phyloP scores from a whole-genome alignment of 345 rosid species.

The Psidium friedrichsthalianum region DNA sequence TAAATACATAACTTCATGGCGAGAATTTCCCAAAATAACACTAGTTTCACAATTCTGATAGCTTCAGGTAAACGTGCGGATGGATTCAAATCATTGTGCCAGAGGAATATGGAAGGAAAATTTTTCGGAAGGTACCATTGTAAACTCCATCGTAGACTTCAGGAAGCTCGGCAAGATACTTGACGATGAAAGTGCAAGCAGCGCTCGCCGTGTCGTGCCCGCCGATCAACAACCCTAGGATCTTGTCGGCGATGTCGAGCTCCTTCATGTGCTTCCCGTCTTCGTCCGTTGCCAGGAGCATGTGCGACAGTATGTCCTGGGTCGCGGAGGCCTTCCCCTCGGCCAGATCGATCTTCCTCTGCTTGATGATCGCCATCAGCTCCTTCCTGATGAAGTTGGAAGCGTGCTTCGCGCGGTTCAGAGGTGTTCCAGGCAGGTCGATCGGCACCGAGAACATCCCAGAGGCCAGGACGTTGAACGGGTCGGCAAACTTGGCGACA shows the following conservation, averaged over 20 bases:
- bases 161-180: slow-evolving; percentile 12
- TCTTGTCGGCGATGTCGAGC: slow-evolving; percentile 10
- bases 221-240: slow-evolving; percentile 6
- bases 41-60: background rate
- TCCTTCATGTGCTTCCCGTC: slow-evolving; percentile 15
- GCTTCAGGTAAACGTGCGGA: background rate
- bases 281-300: slow-evolving; percentile 9
- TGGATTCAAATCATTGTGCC: background rate
- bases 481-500: slow-evolving; percentile 8
- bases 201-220: slow-evolving; percentile 16
- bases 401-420: slow-evolving; percentile 4
- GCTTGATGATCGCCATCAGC: slow-evolving; percentile 5
- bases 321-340: slow-evolving; percentile 6
- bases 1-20: background rate
- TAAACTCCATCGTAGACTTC: slow-evolving; percentile 6
- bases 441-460: slow-evolving; percentile 8
- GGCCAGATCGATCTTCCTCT: slow-evolving; percentile 7
- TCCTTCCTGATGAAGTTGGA: slow-evolving; percentile 10
- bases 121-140: background rate
- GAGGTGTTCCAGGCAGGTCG: slow-evolving; percentile 10
- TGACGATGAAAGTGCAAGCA: slow-evolving; percentile 10
- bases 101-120: background rate
- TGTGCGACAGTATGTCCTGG: slow-evolving; percentile 11
- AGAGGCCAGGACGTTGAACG: slow-evolving; percentile 6
- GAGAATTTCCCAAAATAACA: background rate